Base-by-base conservation (phyloP, 768 basidiomycete genomes). In the Pisolithus microcarpus region DNA sequence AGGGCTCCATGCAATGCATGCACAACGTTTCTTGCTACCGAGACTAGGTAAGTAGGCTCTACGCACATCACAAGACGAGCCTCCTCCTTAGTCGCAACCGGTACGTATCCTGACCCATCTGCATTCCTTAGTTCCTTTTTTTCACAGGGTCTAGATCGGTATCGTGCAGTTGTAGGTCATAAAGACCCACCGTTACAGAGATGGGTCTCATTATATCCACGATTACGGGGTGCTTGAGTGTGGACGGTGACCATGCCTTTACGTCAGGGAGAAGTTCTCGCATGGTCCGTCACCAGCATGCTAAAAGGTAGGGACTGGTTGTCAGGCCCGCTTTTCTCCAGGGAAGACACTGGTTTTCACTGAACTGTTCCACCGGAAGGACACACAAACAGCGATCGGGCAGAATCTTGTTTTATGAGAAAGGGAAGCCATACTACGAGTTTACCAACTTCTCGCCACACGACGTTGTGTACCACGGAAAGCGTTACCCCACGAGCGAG, bases 361-460 rank as follows among this genome's bases (percentile, higher is more conserved):
- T 44, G 24, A 23, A 44, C 28, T 7, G 15, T 21, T 24, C 42
- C 42, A 7, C 19, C 28, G 31, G 48, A 40, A 50, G 36, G 31
- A 16, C 5, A 19, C 31, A 26, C 8, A 16, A 24, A 36, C 24
- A 18, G 9, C n/a, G 21, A 28, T 37, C 16, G 30, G 13, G 16
- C n/a, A 57, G 44, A 34, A 75, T 85, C 38, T 58, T 81, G 21
- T 85, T 85, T 61, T 85, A 85, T 56, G 75, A 85, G 46, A 85
- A 79, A 59, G 65, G 76, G 34, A 73, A 81, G 49, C 83, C 82
- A 1, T 72, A 83, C 54, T 85, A 85, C 57, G 83, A 80, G 16
- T 85, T 86, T 57, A 85, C 84, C 7, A 86, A 86, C 58, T 86
- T 85, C 59, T 86, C 86, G 1, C 63, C 78, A 0, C 82, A 86